Percentiles rank a stretch among this genome's conserved stretches.
Conservation (phyloP, 208 protist genomes). For the Naegleria gruberi region DNA sequence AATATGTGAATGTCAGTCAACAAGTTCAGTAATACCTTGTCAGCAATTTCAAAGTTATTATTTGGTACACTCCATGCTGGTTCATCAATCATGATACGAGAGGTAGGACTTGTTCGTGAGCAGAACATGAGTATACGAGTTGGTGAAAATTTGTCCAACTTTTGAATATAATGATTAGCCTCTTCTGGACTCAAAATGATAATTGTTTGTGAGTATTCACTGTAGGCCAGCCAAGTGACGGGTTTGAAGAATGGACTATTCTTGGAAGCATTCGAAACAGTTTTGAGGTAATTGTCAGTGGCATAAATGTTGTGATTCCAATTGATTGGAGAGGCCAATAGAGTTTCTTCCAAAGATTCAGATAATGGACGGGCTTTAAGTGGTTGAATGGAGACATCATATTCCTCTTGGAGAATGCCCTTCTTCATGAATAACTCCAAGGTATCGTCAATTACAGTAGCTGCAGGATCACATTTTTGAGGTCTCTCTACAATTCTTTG, state of each 20-base stretch:
- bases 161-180: not conserved
- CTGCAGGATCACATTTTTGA: not conserved
- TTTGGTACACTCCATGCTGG: not conserved
- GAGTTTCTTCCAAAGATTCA: no score
- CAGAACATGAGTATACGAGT: not conserved
- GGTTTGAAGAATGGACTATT: not conserved
- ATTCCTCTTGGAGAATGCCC: no score
- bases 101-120: not conserved
- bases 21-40: not conserved
- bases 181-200: not conserved
- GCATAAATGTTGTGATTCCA: no score
- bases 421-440: no score
- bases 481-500: not conserved
- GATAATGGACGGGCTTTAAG: no score
- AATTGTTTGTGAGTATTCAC: not conserved
- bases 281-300: no score
- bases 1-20: not conserved
- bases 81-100: not conserved
- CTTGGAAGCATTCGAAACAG: not conserved
- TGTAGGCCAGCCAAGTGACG: not conserved
- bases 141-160: no score
- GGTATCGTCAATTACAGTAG: not conserved
- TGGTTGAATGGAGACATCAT: no score
- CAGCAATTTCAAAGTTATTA: not conserved
- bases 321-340: no score